Evolutionary conservation across 2,329 filamentous ascomycete species (phyloP).

Genomic region (Furcasterigmium sp.): DNA sequence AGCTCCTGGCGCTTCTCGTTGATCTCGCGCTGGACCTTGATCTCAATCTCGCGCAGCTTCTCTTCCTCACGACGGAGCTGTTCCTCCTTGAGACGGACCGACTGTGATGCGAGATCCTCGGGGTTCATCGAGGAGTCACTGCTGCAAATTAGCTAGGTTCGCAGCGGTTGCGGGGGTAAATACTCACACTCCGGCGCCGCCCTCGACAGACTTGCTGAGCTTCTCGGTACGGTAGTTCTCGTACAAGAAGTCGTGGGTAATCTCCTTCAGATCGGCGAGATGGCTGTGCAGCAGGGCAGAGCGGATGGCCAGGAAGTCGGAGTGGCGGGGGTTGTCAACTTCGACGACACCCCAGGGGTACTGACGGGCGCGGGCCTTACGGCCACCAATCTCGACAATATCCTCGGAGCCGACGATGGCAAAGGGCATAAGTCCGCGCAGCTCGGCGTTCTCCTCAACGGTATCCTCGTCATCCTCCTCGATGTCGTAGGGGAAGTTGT

Average conservation of each 20-base stretch:
- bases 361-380: conserved; percentile 88
- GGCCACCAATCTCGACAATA: conserved; percentile 86
- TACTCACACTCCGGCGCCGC: conserved; percentile 80
- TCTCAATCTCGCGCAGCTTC: conserved; percentile 98
- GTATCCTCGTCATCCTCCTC: conserved; percentile 99
- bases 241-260: conserved; percentile 99
- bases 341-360: conserved; percentile 99
- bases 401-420: conserved; percentile 98
- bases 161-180: conserved; percentile 2
- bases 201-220: conserved; percentile 98
- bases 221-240: conserved; percentile 99
- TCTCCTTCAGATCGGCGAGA: conserved; percentile 97
- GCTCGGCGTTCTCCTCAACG: conserved; percentile 97
- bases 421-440: conserved; percentile 96
- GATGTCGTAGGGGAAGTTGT: conserved; percentile 99
- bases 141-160: conserved; percentile 18
- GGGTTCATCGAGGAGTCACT: conserved; percentile 93
- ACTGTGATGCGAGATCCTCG: conserved; percentile 93
- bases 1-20: conserved; percentile 99
- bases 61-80: conserved; percentile 98
- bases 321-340: conserved; percentile 98
- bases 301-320: conserved; percentile 95
- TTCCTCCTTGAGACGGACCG: conserved; percentile 98
- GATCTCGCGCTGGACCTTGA: conserved; percentile 99
- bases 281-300: conserved; percentile 97